Conservation (phyloP, 2,329 filamentous ascomycete genomes). For the Colletotrichum tanaceti region DNA sequence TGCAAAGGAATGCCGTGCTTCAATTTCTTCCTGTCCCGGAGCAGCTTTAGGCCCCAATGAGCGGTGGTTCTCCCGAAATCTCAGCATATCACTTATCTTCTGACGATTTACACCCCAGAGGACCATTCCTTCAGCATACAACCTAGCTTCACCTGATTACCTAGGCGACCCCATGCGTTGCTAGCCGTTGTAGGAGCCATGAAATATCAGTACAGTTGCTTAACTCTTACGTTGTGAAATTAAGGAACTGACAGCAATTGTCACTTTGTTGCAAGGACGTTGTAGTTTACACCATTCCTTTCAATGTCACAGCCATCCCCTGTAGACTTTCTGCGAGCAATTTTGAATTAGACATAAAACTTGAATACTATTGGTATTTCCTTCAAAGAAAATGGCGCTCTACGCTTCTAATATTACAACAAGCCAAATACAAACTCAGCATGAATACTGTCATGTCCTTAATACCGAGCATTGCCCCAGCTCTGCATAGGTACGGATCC, state of each 20-base stretch:
- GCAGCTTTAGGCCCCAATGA: no score
- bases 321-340: no score
- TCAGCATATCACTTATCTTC: background rate
- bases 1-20: no score
- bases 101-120: constrained; percentile 2
- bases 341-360: background rate
- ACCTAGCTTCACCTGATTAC: background rate
- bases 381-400: background rate
- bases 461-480: background rate
- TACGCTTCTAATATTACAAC: background rate
- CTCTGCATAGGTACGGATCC: background rate
- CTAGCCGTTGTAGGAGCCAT: no score
- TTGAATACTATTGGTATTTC: background rate
- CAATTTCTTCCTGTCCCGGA: background rate
- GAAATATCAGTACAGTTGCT: no score
- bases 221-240: no score
- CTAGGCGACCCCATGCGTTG: no score
- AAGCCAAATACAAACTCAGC: no score
- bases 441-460: background rate
- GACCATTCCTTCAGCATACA: background rate
- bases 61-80: background rate
- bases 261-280: no score
- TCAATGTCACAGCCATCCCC: no score
- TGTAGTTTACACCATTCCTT: no score
- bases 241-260: no score